Conservation (phyloP, 2,329 filamentous ascomycete species). For the Ascomycota sp. region DNA sequence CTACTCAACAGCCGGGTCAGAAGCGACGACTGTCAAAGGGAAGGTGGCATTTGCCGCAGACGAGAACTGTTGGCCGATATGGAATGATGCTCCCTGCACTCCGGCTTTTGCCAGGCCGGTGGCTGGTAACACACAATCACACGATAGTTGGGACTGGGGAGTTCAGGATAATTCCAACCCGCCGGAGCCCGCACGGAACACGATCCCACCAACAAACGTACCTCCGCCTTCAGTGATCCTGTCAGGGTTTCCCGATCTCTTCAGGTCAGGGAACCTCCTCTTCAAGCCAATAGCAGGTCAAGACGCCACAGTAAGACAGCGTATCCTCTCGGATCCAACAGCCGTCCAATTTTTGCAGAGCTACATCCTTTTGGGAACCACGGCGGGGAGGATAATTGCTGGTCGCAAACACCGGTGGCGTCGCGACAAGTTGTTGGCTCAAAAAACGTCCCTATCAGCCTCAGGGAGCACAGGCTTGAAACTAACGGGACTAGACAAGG, state of each 20-base stretch:
- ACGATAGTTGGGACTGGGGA: constrained; percentile 29
- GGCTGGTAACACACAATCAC: constrained; percentile 3
- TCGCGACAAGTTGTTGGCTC: constrained; percentile 62
- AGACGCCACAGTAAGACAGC: constrained; percentile 34
- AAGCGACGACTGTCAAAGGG: too few species aligned
- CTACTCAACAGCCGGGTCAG: too few species aligned
- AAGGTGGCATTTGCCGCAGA: constrained; percentile 8
- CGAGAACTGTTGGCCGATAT: constrained; percentile 24
- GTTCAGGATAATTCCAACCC: constrained; percentile 14
- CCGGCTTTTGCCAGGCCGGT: constrained; percentile 5
- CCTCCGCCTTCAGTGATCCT: constrained; percentile 74
- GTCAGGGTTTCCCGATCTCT: constrained; percentile 51
- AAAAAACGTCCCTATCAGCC: constrained; percentile 74
- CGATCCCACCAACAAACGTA: constrained; percentile 57
- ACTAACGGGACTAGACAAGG: constrained; percentile 65
- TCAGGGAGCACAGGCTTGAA: constrained; percentile 76
- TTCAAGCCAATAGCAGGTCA: constrained; percentile 45
- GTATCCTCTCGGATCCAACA: constrained; percentile 40
- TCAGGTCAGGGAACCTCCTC: constrained; percentile 44
- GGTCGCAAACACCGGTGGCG: constrained; percentile 82
- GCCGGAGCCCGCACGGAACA: constrained; percentile 7
- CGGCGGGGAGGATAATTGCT: constrained; percentile 62
- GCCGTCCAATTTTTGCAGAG: constrained; percentile 42
- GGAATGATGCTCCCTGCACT: constrained; percentile 22
- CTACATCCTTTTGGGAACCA: constrained; percentile 42